Conservation (phyloP, 768 basidiomycete species). For the Melanogaster broomeanus region DNA sequence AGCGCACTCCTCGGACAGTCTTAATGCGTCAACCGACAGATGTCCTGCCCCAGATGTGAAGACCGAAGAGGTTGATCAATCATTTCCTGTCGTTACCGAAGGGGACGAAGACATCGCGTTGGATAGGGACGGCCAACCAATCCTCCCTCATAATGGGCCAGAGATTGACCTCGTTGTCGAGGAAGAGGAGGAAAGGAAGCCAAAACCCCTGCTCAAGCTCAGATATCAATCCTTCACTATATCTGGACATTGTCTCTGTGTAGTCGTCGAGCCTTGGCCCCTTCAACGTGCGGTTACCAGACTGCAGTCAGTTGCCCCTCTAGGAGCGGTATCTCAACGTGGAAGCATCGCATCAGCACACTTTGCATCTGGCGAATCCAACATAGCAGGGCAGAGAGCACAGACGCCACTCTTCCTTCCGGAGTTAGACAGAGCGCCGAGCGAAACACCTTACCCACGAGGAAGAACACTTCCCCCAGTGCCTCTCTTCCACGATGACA, state of each 20-base stretch:
- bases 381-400: conserved; percentile 35
- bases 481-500: conserved; percentile 43
- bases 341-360: conserved; percentile 32
- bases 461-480: conserved; percentile 38
- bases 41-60: neutral
- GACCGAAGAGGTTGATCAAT: neutral
- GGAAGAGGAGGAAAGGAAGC: conserved; percentile 73
- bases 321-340: conserved; percentile 23
- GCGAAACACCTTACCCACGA: conserved; percentile 34
- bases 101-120: neutral
- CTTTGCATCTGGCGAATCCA: conserved; percentile 14
- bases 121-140: conserved; percentile 1
- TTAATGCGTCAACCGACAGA: conserved; percentile 3
- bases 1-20: neutral
- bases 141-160: neutral
- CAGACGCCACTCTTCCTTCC: conserved; percentile 76
- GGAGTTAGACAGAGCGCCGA: conserved; percentile 49
- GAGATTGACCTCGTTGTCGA: conserved; percentile 45
- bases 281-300: conserved; percentile 41
- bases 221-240: conserved; percentile 72
- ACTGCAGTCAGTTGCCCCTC: conserved; percentile 32
- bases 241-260: conserved; percentile 71
- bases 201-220: conserved; percentile 66
- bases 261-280: conserved; percentile 84
- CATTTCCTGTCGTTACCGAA: neutral